Percentiles rank a stretch among this genome's conserved stretches.
phyloP scores from a whole-genome alignment of 192 early-diverging fungal genomes.

The Oehlia diaphana region DNA sequence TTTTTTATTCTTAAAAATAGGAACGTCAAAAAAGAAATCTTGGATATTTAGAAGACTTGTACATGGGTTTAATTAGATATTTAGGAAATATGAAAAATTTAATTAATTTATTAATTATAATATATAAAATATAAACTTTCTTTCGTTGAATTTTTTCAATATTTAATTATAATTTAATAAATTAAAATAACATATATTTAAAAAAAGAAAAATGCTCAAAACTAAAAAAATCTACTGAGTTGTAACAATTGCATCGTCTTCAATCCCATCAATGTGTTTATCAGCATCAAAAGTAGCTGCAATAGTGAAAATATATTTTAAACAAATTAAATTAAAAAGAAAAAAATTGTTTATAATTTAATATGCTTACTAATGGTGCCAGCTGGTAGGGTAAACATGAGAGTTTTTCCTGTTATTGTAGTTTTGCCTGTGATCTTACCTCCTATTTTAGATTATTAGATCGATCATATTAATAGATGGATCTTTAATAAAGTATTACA shows the following conservation, averaged over 20 bases:
- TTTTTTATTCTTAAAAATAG: no score
- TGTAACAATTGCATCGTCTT: not conserved
- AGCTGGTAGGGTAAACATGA: not conserved
- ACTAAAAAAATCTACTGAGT: not conserved
- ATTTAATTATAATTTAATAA: no score
- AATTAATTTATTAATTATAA: no score
- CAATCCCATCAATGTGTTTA: not conserved
- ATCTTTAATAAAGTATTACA: not conserved
- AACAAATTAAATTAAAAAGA: not conserved
- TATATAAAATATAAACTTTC: no score
- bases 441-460: not conserved
- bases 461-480: not conserved
- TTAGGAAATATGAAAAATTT: no score
- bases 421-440: not conserved
- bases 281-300: not conserved
- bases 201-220: not conserved
- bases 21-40: no score
- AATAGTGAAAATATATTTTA: not conserved
- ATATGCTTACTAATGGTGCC: not conserved
- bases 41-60: no score
- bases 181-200: not conserved
- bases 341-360: not conserved
- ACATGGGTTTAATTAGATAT: no score
- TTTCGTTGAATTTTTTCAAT: no score
- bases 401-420: not conserved